Evolutionary conservation across 1,284 basidiomycete species (phyloP).

Genomic region (Takashimella koratensis): DNA sequence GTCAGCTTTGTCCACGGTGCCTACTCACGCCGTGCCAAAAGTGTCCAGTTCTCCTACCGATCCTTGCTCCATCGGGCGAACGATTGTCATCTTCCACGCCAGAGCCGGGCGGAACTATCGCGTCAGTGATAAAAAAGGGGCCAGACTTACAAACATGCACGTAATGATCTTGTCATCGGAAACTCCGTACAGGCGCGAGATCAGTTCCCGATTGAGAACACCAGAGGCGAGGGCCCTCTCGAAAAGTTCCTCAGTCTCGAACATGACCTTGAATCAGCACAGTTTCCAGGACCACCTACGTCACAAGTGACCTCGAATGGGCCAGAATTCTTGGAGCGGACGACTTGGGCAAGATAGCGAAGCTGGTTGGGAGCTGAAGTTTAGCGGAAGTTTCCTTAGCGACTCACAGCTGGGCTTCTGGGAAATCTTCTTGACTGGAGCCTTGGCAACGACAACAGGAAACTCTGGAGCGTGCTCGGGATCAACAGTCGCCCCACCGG

Average conservation of each 20-base stretch:
- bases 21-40: constrained; percentile 5
- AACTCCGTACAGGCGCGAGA: background rate
- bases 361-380: background rate
- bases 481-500: too few species aligned
- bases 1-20: too few species aligned
- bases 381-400: background rate
- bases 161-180: constrained; percentile 1
- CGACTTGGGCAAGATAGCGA: constrained; percentile 3
- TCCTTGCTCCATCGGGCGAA: constrained; percentile 2
- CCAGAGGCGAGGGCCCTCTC: constrained; percentile 3
- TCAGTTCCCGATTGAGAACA: constrained; percentile 3
- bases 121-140: background rate
- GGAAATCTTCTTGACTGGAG: too few species aligned
- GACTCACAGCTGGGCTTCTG: too few species aligned
- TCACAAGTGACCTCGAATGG: background rate
- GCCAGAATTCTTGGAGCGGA: constrained; percentile 4
- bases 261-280: too few species aligned
- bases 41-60: background rate
- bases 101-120: constrained; percentile 2
- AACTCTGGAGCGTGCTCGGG: too few species aligned
- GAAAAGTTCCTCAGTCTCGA: constrained; percentile 1
- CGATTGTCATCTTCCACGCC: constrained; percentile 9
- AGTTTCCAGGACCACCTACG: constrained; percentile 6
- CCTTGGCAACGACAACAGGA: too few species aligned
- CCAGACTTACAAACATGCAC: background rate